phyloP scores from a whole-genome alignment of 805 yeast genomes.

The Ogataea paradorogensis region DNA sequence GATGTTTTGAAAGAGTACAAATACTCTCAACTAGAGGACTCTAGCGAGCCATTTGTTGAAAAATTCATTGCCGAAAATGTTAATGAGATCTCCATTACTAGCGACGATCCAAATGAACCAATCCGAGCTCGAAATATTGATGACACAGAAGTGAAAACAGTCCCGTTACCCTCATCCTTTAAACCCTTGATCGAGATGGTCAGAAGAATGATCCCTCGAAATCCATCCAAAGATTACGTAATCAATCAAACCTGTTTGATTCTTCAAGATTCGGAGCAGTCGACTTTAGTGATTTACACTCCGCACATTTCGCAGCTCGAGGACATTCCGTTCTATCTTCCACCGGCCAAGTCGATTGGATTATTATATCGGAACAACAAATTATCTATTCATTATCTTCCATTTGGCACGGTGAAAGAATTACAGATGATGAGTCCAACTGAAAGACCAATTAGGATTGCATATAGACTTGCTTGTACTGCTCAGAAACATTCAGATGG shows the following conservation, averaged over 20 bases:
- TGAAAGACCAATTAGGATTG: conserved; percentile 76
- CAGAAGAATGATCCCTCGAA: conserved; percentile 88
- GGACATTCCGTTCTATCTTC: conserved; percentile 85
- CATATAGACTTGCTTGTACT: conserved; percentile 73
- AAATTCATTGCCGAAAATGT: conserved; percentile 31
- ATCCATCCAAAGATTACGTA: conserved; percentile 78
- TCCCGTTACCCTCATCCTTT: conserved; percentile 30
- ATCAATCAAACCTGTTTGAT: conserved; percentile 81
- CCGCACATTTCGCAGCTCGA: conserved; percentile 65
- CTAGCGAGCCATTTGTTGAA: conserved; percentile 29
- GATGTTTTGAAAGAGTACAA: conserved; percentile 62
- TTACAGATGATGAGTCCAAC: conserved; percentile 38
- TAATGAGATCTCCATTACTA: conserved; percentile 31
- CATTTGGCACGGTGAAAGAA: conserved; percentile 41
- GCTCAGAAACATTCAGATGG: conserved; percentile 83
- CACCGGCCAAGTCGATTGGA: conserved; percentile 77
- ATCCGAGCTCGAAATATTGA: conserved; percentile 32
- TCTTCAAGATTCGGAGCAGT: conserved; percentile 35
- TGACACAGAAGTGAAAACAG: conserved; percentile 40
- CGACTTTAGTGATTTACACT: conserved; percentile 64
- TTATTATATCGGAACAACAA: conserved; percentile 47
- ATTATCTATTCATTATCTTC: conserved; percentile 73
- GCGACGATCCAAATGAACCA: conserved; percentile 17
- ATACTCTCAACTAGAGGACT: conserved; percentile 34
- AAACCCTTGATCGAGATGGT: conserved; percentile 52